Conservation (phyloP, 306 rosid genomes). For the Ochetophila trinervis region DNA sequence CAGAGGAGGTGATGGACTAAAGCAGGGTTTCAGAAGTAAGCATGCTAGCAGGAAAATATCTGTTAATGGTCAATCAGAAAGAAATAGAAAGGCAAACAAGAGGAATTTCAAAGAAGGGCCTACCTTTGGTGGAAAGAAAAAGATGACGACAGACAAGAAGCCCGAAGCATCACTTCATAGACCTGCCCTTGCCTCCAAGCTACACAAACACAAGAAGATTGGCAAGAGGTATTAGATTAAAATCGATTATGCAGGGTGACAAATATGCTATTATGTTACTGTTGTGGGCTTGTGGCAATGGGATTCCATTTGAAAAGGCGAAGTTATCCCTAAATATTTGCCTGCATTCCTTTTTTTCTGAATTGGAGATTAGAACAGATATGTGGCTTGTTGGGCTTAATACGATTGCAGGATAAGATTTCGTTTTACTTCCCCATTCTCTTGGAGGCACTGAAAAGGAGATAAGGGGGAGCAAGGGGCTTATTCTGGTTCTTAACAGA, state of each 20-base stretch:
- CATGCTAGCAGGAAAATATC: conserved; percentile 33
- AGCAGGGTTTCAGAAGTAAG: conserved; percentile 32
- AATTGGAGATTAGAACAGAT: too few relatives aligned
- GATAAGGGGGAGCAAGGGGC: too few relatives aligned
- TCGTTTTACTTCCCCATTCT: not conserved
- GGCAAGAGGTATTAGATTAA: conserved; percentile 26
- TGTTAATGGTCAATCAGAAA: conserved; percentile 27
- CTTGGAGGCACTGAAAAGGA: not conserved
- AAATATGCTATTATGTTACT: too few relatives aligned
- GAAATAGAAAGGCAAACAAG: conserved; percentile 19
- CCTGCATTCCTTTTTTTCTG: too few relatives aligned
- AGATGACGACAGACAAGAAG: conserved; percentile 7
- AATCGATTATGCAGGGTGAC: not conserved
- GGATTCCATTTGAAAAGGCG: too few relatives aligned
- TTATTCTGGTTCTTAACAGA: not conserved
- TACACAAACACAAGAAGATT: conserved; percentile 20
- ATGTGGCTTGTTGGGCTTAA: too few relatives aligned
- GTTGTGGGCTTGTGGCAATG: too few relatives aligned
- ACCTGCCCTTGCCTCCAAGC: conserved; percentile 31
- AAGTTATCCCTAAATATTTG: too few relatives aligned
- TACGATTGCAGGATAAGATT: too few relatives aligned
- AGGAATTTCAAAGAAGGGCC: conserved; percentile 26
- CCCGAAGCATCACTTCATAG: conserved; percentile 27
- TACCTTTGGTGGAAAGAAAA: conserved; percentile 34
- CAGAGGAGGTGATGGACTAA: conserved; percentile 26